Evolutionary conservation across 1,284 basidiomycete species (phyloP).

Genomic region (Laetiporus sulphureus): DNA sequence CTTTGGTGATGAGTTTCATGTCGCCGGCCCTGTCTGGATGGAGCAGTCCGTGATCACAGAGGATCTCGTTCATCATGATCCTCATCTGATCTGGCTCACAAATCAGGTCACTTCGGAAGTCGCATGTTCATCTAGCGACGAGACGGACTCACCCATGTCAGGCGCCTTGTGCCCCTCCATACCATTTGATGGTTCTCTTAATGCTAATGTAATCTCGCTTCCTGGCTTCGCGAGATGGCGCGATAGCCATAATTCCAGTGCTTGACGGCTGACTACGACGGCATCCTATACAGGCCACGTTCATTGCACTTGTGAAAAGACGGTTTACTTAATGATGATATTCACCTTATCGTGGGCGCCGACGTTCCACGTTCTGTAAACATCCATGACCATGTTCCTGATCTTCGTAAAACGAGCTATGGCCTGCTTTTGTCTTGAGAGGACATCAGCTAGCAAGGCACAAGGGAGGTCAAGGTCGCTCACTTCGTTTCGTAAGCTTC

Average conservation of each 20-base stretch:
- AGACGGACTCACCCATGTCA: no score
- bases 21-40: slow-evolving; percentile 47
- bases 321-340: background rate
- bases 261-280: background rate
- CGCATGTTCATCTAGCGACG: no score
- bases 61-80: no score
- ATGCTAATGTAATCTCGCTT: no score
- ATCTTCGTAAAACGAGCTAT: slow-evolving; percentile 40
- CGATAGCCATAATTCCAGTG: background rate
- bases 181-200: no score
- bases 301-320: background rate
- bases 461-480: slow-evolving; percentile 14
- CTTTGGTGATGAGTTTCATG: slow-evolving; percentile 61
- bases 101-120: no score
- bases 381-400: slow-evolving; percentile 46
- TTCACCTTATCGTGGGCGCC: slow-evolving; percentile 40
- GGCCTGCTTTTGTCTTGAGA: slow-evolving; percentile 37
- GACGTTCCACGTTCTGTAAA: slow-evolving; percentile 61
- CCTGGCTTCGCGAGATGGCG: background rate
- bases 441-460: background rate
- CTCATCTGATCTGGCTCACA: no score
- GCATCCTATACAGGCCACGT: background rate
- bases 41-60: slow-evolving; percentile 54
- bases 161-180: no score
- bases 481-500: slow-evolving; percentile 45